A percentile compares a stretch with the other conserved stretches of the same genome.
Conservation (phyloP, 139 green algal species). For the Tetraselmis striata region DNA sequence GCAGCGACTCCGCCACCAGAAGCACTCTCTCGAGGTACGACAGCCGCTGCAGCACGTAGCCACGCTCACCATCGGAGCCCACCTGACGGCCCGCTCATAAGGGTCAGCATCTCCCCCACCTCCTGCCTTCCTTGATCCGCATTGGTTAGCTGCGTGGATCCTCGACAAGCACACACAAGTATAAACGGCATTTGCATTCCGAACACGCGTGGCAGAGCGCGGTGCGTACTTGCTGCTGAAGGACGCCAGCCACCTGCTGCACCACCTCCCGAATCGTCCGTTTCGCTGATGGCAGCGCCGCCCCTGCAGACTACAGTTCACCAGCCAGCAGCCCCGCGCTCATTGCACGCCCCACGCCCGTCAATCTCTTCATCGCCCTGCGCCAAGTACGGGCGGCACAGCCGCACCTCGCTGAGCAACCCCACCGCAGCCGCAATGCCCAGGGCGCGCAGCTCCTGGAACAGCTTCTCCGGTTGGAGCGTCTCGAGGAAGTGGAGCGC, state of each 20-base stretch:
- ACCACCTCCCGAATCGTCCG: neutral
- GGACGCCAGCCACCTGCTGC: neutral
- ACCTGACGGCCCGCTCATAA: too few relatives aligned
- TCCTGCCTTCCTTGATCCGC: too few relatives aligned
- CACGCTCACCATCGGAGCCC: neutral
- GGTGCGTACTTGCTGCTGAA: neutral
- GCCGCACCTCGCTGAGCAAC: constrained; percentile 34
- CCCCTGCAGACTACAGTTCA: neutral
- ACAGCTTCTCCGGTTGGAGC: constrained; percentile 40
- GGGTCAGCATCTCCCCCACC: too few relatives aligned
- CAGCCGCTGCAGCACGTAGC: neutral
- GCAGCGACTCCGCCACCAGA: neutral
- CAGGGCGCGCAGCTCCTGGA: constrained; percentile 49
- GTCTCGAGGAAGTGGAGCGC: constrained; percentile 74
- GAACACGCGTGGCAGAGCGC: too few relatives aligned
- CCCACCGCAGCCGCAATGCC: constrained; percentile 32
- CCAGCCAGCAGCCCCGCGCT: too few relatives aligned
- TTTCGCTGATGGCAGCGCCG: neutral
- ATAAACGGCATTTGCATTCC: too few relatives aligned
- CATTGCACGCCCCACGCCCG: too few relatives aligned
- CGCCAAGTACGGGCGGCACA: too few relatives aligned
- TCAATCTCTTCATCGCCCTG: too few relatives aligned
- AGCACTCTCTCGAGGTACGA: neutral
- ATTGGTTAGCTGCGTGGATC: too few relatives aligned
- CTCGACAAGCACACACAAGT: too few relatives aligned